These are phyloP conservation scores for Eucalyptus microcorys DNA, from an alignment of 345 rosid genomes.

Conservation along the genomic window DNA sequence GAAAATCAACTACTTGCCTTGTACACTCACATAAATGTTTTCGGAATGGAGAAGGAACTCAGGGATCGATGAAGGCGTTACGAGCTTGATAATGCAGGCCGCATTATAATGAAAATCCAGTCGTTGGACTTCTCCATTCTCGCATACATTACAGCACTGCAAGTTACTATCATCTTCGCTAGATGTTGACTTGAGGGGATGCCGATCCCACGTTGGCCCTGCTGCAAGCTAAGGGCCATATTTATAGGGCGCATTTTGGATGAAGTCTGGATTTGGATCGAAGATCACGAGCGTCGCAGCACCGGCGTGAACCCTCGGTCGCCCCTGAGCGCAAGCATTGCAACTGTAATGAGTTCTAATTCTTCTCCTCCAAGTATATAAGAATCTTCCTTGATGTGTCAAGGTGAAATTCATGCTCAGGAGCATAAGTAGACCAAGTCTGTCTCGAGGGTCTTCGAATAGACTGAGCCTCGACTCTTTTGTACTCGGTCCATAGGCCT, in stretches of 20 bases:
- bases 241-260: background rate
- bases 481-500: background rate
- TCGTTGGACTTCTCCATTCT: background rate
- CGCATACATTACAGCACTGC: background rate
- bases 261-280: background rate
- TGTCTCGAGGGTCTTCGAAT: background rate
- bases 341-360: background rate
- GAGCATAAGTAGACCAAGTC: background rate
- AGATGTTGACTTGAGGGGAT: background rate
- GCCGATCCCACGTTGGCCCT: background rate
- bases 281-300: background rate
- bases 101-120: background rate
- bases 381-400: background rate
- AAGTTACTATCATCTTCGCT: background rate
- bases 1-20: background rate
- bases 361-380: background rate
- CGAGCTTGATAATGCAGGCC: background rate
- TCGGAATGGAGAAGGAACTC: background rate
- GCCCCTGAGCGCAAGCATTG: background rate
- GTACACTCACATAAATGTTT: background rate
- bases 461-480: background rate
- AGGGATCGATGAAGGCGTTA: background rate
- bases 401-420: background rate
- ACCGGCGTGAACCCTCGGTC: background rate
- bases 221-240: background rate